phyloP scores from a whole-genome alignment of 2,329 filamentous ascomycete species.

The Setomelanomma holmii region DNA sequence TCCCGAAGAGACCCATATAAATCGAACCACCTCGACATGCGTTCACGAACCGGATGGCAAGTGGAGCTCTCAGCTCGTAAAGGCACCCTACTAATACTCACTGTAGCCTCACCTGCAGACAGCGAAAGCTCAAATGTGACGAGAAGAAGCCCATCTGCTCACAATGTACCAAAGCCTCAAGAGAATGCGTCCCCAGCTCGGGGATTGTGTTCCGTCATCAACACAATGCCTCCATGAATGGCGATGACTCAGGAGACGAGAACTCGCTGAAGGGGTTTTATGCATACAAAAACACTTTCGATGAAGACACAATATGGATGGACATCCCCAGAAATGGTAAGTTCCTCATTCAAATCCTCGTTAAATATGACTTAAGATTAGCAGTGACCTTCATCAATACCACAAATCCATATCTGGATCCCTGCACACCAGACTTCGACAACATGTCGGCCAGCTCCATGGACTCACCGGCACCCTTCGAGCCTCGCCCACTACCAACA shows the following conservation, averaged over 20 bases:
- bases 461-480: slow-evolving; percentile 42
- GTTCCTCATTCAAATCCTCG: slow-evolving; percentile 12
- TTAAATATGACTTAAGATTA: slow-evolving; percentile 5
- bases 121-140: slow-evolving; percentile 70
- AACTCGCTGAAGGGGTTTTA: slow-evolving; percentile 67
- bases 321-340: slow-evolving; percentile 66
- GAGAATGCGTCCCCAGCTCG: slow-evolving; percentile 67
- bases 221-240: slow-evolving; percentile 73
- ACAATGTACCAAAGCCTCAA: slow-evolving; percentile 66
- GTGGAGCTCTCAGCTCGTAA: slow-evolving; percentile 12
- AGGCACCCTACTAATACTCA: slow-evolving; percentile 13
- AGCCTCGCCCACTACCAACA: slow-evolving; percentile 30
- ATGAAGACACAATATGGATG: slow-evolving; percentile 67
- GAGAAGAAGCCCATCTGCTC: slow-evolving; percentile 67
- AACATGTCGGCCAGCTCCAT: slow-evolving; percentile 39
- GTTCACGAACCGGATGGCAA: slow-evolving; percentile 51
- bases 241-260: slow-evolving; percentile 52
- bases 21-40: slow-evolving; percentile 33
- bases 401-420: slow-evolving; percentile 66
- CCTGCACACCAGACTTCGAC: slow-evolving; percentile 45
- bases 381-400: slow-evolving; percentile 68
- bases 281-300: slow-evolving; percentile 71
- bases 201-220: slow-evolving; percentile 72
- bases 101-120: slow-evolving; percentile 60
- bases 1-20: slow-evolving; percentile 22